Evolutionary conservation across 2,329 filamentous ascomycete genomes (phyloP).

Genomic region (Nemania serpens): DNA sequence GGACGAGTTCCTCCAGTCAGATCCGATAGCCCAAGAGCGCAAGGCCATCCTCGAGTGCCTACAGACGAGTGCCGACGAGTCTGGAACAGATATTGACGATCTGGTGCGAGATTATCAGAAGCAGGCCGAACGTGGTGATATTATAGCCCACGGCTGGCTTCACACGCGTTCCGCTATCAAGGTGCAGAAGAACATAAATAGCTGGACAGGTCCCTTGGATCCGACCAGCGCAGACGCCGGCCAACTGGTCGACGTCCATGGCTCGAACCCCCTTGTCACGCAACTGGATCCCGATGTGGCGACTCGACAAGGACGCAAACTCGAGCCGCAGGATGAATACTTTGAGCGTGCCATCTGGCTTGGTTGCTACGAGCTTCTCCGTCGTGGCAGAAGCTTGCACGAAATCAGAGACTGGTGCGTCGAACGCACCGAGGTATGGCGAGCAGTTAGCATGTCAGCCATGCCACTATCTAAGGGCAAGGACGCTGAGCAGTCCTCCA

Average conservation of each 20-base stretch:
- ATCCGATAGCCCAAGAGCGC: slow-evolving; percentile 77
- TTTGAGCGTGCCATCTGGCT: slow-evolving; percentile 92
- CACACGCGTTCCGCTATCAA: slow-evolving; percentile 92
- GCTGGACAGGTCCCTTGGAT: slow-evolving; percentile 68
- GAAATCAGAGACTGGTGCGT: slow-evolving; percentile 85
- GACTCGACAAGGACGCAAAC: slow-evolving; percentile 74
- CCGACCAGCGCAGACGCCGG: slow-evolving; percentile 62
- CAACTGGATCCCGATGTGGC: slow-evolving; percentile 91
- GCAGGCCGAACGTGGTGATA: slow-evolving; percentile 76
- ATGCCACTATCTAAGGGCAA: slow-evolving; percentile 62
- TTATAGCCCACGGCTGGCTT: slow-evolving; percentile 88
- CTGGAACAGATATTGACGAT: slow-evolving; percentile 72
- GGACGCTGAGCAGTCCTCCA: slow-evolving; percentile 47
- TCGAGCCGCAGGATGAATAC: slow-evolving; percentile 83
- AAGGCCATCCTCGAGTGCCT: slow-evolving; percentile 84
- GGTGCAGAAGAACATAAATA: slow-evolving; percentile 78
- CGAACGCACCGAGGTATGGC: slow-evolving; percentile 86
- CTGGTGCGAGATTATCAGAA: slow-evolving; percentile 77
- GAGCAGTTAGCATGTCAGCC: slow-evolving; percentile 80
- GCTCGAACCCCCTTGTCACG: slow-evolving; percentile 71
- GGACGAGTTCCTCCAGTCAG: slow-evolving; percentile 74
- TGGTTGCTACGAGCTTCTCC: slow-evolving; percentile 90
- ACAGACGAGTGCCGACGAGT: slow-evolving; percentile 71
- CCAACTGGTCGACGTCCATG: slow-evolving; percentile 60
- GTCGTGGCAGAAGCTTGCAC: slow-evolving; percentile 75